Evolutionary conservation across 139 green algal genomes (phyloP), one percentile per base, ranked within the genome.

Genomic region (Klebsormidium nitens): DNA sequence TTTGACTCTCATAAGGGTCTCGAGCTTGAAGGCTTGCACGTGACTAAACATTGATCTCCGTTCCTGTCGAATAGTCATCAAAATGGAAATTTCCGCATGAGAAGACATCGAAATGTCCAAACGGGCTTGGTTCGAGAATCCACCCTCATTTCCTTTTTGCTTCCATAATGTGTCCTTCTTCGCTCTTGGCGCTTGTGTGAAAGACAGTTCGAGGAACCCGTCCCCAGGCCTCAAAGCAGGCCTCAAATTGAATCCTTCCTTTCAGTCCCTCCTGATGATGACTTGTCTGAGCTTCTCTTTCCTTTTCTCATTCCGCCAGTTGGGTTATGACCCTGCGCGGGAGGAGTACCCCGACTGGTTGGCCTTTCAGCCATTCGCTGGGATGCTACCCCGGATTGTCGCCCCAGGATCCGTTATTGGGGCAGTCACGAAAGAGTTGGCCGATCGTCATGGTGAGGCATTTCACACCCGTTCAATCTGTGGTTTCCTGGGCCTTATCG

Each of bases 311-410:
- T 4, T 85, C 64, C 0, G 76, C 84, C 59, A 77, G 70, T 40
- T 81, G 31, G 91, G 91, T 0, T 95, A 80, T 70, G 90, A 95
- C 74, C 90, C 91, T 0, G 86, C 36, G 2, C 39, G 26, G 0
- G 83, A 90, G 50, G 38, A 55, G 0, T 97, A 91, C 62, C 90
- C 90, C 3, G 69, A 79, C 0, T 97, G 91, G 91, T 70, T 96
- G 48, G 3, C n/a, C 1, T 36, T 47, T 2, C 42, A 62, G 65
- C 71, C 71, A 19, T 77, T 64, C 49, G 69, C 67, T 11, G 19
- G 36, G 29, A 52, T 91, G 77, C 77, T 96, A 44, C 91, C 91
- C 0, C 3, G 36, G 0, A 87, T 96, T 2, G 29, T 89, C 2
- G 59, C 84, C 0, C 91, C 92, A 0, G 91, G 89, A 2, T 42